These are phyloP conservation scores for Penicillium argentinense DNA, from an alignment of 495 filamentous ascomycete species.

Conservation along the genomic window DNA sequence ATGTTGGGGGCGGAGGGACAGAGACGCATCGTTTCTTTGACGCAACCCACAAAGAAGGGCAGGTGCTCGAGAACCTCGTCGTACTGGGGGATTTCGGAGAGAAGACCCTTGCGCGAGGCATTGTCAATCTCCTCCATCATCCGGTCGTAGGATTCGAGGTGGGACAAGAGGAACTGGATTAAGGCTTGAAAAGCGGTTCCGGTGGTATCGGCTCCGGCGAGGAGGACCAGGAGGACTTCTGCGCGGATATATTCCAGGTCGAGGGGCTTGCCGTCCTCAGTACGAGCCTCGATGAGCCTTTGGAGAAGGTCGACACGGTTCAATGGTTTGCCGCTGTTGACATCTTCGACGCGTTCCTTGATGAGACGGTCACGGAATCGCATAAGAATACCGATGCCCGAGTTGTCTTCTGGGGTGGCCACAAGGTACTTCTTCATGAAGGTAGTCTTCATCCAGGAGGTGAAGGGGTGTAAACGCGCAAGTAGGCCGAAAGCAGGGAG, in stretches of 20 bases:
- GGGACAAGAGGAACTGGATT: constrained; percentile 51
- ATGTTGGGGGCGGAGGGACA: constrained; percentile 51
- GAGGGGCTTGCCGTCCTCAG: constrained; percentile 45
- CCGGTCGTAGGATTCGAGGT: constrained; percentile 45
- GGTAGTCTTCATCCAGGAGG: constrained; percentile 53
- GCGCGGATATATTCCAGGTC: constrained; percentile 52
- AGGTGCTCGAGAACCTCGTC: constrained; percentile 43
- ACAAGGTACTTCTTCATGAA: constrained; percentile 55
- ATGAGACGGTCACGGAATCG: constrained; percentile 53
- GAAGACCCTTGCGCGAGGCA: constrained; percentile 39
- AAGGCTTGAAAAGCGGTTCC: constrained; percentile 56
- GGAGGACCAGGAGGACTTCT: constrained; percentile 54
- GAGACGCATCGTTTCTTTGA: constrained; percentile 55
- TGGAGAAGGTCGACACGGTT: constrained; percentile 26
- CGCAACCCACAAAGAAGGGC: constrained; percentile 49
- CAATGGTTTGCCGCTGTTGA: constrained; percentile 27
- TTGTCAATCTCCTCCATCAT: constrained; percentile 59
- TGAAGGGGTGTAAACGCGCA: constrained; percentile 51
- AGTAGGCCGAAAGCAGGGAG: constrained; percentile 50
- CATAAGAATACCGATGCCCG: constrained; percentile 42
- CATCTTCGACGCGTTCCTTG: constrained; percentile 34
- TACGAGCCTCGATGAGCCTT: constrained; percentile 45
- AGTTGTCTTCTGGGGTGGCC: constrained; percentile 53
- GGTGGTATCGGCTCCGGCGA: constrained; percentile 67
- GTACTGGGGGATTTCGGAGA: constrained; percentile 39